Evolutionary conservation across 2,329 filamentous ascomycete species (phyloP).

Genomic region (Aspergillus intermedius): DNA sequence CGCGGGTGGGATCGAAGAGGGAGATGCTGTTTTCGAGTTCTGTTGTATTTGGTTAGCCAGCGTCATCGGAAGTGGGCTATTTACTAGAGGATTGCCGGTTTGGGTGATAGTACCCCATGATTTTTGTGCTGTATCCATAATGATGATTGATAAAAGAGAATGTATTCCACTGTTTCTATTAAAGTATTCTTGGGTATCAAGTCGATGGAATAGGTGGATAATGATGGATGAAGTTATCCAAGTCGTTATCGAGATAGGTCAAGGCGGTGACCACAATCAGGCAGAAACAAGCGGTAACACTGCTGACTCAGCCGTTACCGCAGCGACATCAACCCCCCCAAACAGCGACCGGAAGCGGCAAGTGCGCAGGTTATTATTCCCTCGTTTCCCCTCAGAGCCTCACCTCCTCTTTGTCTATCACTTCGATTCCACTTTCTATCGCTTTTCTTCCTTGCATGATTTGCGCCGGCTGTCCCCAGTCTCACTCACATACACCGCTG

Average conservation of each 20-base stretch:
- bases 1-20: slow-evolving; percentile 77
- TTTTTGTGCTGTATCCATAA: slow-evolving; percentile 53
- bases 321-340: slow-evolving; percentile 23
- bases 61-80: not conserved
- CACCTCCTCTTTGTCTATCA: slow-evolving; percentile 14
- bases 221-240: slow-evolving; percentile 8
- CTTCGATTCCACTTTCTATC: slow-evolving; percentile 6
- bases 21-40: slow-evolving; percentile 82
- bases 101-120: slow-evolving; percentile 51
- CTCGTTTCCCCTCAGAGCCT: slow-evolving; percentile 1
- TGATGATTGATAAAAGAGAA: slow-evolving; percentile 7
- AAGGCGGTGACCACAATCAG: slow-evolving; percentile 20
- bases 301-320: slow-evolving; percentile 32
- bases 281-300: slow-evolving; percentile 26
- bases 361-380: not conserved
- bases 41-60: slow-evolving; percentile 32
- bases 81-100: slow-evolving; percentile 6
- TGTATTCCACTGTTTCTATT: not conserved
- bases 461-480: not conserved
- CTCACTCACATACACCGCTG: slow-evolving; percentile 3
- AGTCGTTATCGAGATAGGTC: slow-evolving; percentile 3
- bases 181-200: not conserved
- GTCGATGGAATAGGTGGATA: not conserved
- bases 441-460: slow-evolving; percentile 9
- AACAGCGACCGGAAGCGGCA: not conserved